A percentile compares a stretch with the other conserved stretches of the same genome.
These are phyloP conservation scores for Aspergillus latus DNA, from an alignment of 2,329 filamentous ascomycete species.

Conservation along the genomic window DNA sequence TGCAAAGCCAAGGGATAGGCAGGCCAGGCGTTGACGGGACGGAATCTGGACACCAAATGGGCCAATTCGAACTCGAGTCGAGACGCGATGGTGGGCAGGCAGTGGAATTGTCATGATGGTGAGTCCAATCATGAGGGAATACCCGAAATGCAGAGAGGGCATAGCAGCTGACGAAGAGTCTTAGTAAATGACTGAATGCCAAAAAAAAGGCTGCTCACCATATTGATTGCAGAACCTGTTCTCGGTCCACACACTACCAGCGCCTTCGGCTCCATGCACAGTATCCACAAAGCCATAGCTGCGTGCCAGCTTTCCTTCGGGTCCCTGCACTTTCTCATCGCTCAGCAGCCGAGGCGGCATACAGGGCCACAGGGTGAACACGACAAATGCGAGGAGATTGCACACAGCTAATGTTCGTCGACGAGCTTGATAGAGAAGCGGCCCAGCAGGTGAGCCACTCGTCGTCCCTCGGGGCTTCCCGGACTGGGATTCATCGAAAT, in stretches of 20 bases:
- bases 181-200: background rate
- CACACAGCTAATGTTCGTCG: constrained; percentile 59
- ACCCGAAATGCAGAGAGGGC: constrained; percentile 74
- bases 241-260: constrained; percentile 69
- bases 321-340: constrained; percentile 54
- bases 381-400: constrained; percentile 59
- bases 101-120: constrained; percentile 68
- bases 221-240: constrained; percentile 76
- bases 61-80: constrained; percentile 24
- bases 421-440: constrained; percentile 56
- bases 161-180: constrained; percentile 58
- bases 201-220: constrained; percentile 44
- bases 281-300: constrained; percentile 61
- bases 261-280: constrained; percentile 57
- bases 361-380: constrained; percentile 61
- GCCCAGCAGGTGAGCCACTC: constrained; percentile 48
- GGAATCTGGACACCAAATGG: constrained; percentile 44
- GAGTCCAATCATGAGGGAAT: constrained; percentile 70
- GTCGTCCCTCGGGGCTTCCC: constrained; percentile 38
- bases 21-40: constrained; percentile 53
- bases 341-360: constrained; percentile 61
- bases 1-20: constrained; percentile 55
- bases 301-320: constrained; percentile 58
- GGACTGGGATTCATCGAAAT: constrained; percentile 42
- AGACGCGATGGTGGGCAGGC: constrained; percentile 53